Base-by-base conservation (phyloP, 495 filamentous ascomycete genomes). In the Penicillium macrosclerotiorum region DNA sequence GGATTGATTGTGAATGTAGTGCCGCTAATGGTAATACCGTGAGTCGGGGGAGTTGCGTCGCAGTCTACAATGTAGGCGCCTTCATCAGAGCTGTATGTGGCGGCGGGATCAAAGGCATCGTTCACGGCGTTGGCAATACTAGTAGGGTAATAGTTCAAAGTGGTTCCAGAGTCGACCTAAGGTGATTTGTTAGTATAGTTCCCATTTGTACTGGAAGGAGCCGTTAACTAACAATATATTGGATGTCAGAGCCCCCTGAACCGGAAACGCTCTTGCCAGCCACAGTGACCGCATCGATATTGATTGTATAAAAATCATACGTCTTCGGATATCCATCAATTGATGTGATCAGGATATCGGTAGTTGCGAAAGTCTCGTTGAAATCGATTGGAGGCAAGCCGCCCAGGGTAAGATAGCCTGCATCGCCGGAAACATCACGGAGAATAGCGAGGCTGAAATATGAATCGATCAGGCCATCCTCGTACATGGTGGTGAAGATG, bases 401-500 rank as follows among this genome's bases (percentile, higher is more conserved):
- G 13, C 83, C 82, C 30, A 83, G 64, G 9, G 80, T 75, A 1
- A 85, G 43, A 24, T 62, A 62, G 7, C 58, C 58, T 1, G 51
- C 45, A 23, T 27, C 36, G 13, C 64, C 64, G n/a, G 49, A 57
- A 3, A 42, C 29, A 27, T 64, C 55, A 36, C 61, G 64, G 7
- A 51, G 39, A 22, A 71, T 61, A 7, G 65, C 65, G 16, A 69
- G 42, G 37, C 55, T 73, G 65, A 84, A 86, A 40, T 81, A 42
- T 3, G 81, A 74, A 4, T 71, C 60, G 4, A 81, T 64, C 29
- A 69, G 46, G 3, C 73, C 72, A 30, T 80, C 62, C 17, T 68
- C 54, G 39, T 75, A 72, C 76, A 84, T 80, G 37, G 53, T 76
- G 8, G 69, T 78, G 49, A 86, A 79, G 39, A 85, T 60, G 0